These are phyloP conservation scores for Typha latifolia DNA, from an alignment of 176 grass and related monocot species.

Conservation along the genomic window DNA sequence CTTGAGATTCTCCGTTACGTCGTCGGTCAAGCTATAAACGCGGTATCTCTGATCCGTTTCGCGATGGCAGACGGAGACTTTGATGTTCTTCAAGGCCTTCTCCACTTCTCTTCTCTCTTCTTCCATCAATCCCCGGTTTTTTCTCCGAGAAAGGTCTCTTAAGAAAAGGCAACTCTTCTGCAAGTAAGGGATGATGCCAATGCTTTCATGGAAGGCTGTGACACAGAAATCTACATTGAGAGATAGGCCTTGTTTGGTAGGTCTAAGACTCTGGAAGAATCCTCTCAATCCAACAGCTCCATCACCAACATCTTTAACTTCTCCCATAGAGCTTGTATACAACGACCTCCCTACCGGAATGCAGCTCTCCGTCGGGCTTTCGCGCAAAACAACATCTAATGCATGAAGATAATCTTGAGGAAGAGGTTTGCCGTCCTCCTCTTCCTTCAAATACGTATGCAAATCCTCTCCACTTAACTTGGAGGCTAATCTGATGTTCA, in stretches of 20 bases:
- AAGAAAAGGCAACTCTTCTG: slow-evolving; percentile 79
- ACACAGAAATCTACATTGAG: slow-evolving; percentile 91
- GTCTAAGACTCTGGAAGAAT: slow-evolving; percentile 79
- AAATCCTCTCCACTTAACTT: slow-evolving; percentile 62
- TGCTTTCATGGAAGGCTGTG: slow-evolving; percentile 76
- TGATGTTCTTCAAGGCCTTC: slow-evolving; percentile 78
- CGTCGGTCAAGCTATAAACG: slow-evolving; percentile 67
- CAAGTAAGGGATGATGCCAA: slow-evolving; percentile 72
- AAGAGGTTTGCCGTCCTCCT: slow-evolving; percentile 33
- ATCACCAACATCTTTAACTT: slow-evolving; percentile 62
- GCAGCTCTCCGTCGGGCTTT: slow-evolving; percentile 56
- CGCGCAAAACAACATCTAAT: slow-evolving; percentile 62
- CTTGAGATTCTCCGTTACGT: slow-evolving; percentile 60
- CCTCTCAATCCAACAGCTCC: slow-evolving; percentile 75
- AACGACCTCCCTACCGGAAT: slow-evolving; percentile 63
- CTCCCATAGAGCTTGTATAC: slow-evolving; percentile 57
- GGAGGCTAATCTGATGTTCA: slow-evolving; percentile 63
- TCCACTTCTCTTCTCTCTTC: slow-evolving; percentile 65
- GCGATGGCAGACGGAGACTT: slow-evolving; percentile 76
- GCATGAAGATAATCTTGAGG: slow-evolving; percentile 82
- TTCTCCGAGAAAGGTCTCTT: slow-evolving; percentile 52
- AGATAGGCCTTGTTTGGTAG: slow-evolving; percentile 82
- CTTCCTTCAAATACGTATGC: slow-evolving; percentile 52
- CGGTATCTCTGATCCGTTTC: slow-evolving; percentile 78
- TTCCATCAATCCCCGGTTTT: slow-evolving; percentile 46